Evolutionary conservation across 208 protist genomes (phyloP).

Genomic region (Willaertia magna): DNA sequence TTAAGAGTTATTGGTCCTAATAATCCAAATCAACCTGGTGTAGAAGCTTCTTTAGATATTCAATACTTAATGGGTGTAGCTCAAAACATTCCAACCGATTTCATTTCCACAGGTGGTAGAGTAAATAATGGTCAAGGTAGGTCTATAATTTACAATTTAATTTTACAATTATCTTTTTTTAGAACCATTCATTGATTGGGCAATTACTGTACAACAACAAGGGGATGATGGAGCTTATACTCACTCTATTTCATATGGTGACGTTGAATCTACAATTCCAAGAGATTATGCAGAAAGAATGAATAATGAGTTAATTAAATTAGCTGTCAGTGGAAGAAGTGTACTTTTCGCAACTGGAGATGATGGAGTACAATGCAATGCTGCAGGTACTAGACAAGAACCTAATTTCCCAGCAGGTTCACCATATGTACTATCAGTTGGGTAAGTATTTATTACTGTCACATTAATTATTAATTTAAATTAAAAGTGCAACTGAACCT

Average conservation of each 20-base stretch:
- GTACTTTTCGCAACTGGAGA: neutral
- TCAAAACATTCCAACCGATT: neutral
- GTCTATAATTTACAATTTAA: neutral
- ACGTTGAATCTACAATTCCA: neutral
- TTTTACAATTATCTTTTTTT: too few species aligned
- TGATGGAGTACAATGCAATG: neutral
- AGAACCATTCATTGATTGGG: neutral
- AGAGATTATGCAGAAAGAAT: neutral
- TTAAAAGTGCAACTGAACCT: too few species aligned
- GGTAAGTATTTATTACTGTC: too few species aligned
- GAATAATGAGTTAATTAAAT: neutral
- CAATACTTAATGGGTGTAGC: slow-evolving; percentile 6
- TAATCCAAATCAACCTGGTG: neutral
- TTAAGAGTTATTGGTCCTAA: neutral
- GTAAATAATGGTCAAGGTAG: neutral
- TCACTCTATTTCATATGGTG: neutral
- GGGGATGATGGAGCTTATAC: neutral
- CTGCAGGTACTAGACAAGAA: neutral
- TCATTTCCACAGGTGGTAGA: neutral
- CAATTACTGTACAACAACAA: neutral
- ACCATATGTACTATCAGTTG: too few species aligned
- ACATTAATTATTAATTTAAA: too few species aligned
- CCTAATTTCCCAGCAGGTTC: too few species aligned
- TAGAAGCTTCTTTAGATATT: slow-evolving; percentile 8
- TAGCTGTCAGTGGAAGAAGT: neutral